A percentile compares a stretch with the other conserved stretches of the same genome.
Conservation (phyloP, 371 early-diverging fungal species). For the Conidiobolus incongruus region DNA sequence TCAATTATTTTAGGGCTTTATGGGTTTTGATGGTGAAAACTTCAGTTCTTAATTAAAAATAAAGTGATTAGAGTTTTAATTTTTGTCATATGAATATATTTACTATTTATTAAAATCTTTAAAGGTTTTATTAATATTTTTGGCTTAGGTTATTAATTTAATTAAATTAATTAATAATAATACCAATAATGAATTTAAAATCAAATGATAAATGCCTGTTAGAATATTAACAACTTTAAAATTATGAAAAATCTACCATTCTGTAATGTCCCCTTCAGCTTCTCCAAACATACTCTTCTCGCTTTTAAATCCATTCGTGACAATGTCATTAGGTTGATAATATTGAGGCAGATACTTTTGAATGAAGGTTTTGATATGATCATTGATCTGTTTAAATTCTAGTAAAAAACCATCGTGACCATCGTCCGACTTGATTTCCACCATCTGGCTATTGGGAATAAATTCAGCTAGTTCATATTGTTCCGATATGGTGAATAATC, state of each 20-base stretch:
- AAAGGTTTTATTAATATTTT: too few relatives aligned
- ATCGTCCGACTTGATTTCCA: slow-evolving; percentile 68
- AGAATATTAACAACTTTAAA: too few relatives aligned
- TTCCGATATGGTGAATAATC: slow-evolving; percentile 63
- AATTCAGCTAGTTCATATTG: slow-evolving; percentile 63
- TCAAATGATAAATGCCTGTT: too few relatives aligned
- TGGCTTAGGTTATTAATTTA: too few relatives aligned
- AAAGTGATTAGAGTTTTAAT: too few relatives aligned
- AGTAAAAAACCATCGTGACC: slow-evolving; percentile 93
- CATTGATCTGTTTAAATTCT: slow-evolving; percentile 81
- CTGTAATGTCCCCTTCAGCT: neutral
- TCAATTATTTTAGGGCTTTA: too few relatives aligned
- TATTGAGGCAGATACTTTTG: slow-evolving; percentile 7
- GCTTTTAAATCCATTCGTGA: neutral
- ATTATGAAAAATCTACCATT: neutral
- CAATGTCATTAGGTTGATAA: neutral
- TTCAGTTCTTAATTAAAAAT: too few relatives aligned
- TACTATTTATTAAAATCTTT: too few relatives aligned
- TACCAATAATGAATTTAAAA: too few relatives aligned
- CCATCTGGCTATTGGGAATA: slow-evolving; percentile 68
- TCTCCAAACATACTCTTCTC: neutral
- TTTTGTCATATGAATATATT: too few relatives aligned
- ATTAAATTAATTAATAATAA: too few relatives aligned
- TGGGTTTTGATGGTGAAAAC: neutral
- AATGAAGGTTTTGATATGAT: slow-evolving; percentile 37